Evolutionary conservation across 495 filamentous ascomycete genomes (phyloP).

Genomic region (Penicillium waksmanii): DNA sequence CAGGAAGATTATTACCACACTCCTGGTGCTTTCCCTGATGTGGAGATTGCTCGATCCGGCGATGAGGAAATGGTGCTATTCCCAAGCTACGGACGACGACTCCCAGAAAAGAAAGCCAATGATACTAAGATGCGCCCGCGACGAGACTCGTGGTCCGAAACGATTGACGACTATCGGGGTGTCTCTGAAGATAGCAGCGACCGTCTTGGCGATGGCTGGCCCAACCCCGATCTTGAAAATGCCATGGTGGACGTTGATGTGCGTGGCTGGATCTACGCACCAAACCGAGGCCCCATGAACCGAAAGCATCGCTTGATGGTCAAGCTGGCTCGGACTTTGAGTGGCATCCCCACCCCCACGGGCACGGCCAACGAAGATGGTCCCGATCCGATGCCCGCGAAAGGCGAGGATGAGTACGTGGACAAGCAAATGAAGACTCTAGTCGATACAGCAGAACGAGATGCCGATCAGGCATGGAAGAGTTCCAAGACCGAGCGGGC

Average conservation of each 20-base stretch:
- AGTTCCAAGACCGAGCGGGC: slow-evolving; percentile 28
- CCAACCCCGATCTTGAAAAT: slow-evolving; percentile 71
- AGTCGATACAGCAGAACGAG: slow-evolving; percentile 67
- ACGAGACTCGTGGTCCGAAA: slow-evolving; percentile 36
- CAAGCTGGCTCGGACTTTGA: slow-evolving; percentile 79
- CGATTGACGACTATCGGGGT: slow-evolving; percentile 47
- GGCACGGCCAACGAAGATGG: slow-evolving; percentile 33
- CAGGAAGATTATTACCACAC: slow-evolving; percentile 61
- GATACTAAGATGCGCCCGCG: slow-evolving; percentile 25
- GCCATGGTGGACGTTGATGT: slow-evolving; percentile 89
- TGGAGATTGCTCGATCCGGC: slow-evolving; percentile 74
- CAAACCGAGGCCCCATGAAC: slow-evolving; percentile 83
- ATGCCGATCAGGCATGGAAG: slow-evolving; percentile 69
- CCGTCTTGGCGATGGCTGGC: slow-evolving; percentile 59
- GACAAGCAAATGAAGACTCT: slow-evolving; percentile 74
- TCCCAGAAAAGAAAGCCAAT: slow-evolving; percentile 41
- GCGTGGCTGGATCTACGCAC: slow-evolving; percentile 89
- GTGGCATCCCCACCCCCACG: slow-evolving; percentile 76
- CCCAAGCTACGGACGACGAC: slow-evolving; percentile 81
- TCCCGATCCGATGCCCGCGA: slow-evolving; percentile 27
- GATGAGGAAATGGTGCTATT: slow-evolving; percentile 94
- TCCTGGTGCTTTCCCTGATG: slow-evolving; percentile 80
- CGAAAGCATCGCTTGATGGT: slow-evolving; percentile 85
- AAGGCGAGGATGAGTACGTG: slow-evolving; percentile 61
- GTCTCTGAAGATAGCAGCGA: slow-evolving; percentile 27